Percentiles rank a stretch among this genome's conserved stretches.
Evolutionary conservation across 2,329 filamentous ascomycete species (phyloP).

Genomic region (Phyllosticta ampelicida): DNA sequence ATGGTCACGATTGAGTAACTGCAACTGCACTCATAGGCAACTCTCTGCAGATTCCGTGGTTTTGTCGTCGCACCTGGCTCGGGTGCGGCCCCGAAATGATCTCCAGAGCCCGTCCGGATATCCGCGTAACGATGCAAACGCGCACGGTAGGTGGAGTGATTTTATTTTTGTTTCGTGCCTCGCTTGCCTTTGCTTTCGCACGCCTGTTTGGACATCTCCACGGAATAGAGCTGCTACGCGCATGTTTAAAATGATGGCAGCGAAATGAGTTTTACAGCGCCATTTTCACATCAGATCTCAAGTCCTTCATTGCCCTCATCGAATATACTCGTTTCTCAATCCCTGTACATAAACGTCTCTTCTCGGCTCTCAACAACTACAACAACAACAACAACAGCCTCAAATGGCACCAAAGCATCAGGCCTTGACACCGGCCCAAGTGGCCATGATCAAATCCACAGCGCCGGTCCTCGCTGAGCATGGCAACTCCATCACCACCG

Average conservation of each 20-base stretch:
- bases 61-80: not conserved
- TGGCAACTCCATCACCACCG: constrained; percentile 56
- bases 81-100: not conserved
- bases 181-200: not conserved
- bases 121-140: not conserved
- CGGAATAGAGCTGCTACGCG: not conserved
- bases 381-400: not conserved
- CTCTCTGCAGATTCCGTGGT: not conserved
- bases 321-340: not conserved
- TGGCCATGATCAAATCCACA: constrained; percentile 56
- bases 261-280: not conserved
- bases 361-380: not conserved
- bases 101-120: not conserved
- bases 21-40: constrained; percentile 4
- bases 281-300: not conserved
- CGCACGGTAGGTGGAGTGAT: not conserved
- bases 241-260: not conserved
- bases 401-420: not conserved
- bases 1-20: constrained; percentile 5
- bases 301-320: not conserved
- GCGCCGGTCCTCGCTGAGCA: constrained; percentile 58
- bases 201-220: constrained; percentile 3
- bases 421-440: constrained; percentile 49
- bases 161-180: not conserved
- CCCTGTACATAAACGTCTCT: not conserved